Evolutionary conservation across 1,284 basidiomycete species (phyloP).

Genomic region (Cutaneotrichosporon cavernicola): DNA sequence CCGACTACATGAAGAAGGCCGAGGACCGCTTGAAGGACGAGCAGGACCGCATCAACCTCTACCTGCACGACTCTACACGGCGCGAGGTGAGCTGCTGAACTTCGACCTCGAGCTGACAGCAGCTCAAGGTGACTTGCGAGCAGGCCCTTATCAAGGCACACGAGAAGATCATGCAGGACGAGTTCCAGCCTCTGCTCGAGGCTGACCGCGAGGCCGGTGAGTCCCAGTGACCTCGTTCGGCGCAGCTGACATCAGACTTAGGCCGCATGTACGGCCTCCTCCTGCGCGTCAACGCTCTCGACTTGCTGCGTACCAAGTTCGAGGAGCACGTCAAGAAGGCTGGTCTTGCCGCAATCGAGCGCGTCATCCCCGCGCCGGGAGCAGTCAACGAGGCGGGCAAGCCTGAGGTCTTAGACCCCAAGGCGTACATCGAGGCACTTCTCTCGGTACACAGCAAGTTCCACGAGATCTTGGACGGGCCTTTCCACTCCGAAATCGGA

Average conservation of each 20-base stretch:
- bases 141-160: constrained; percentile 88
- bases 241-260: constrained; percentile 60
- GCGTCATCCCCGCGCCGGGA: constrained; percentile 61
- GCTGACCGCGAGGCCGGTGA: constrained; percentile 78
- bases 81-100: constrained; percentile 58
- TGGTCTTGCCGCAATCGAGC: constrained; percentile 79
- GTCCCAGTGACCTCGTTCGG: constrained; percentile 17
- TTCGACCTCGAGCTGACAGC: constrained; percentile 14
- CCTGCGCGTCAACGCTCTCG: constrained; percentile 85
- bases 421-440: constrained; percentile 90
- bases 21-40: constrained; percentile 91
- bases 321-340: constrained; percentile 91
- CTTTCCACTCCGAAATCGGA: constrained; percentile 90
- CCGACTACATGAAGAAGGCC: constrained; percentile 96
- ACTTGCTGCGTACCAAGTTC: constrained; percentile 88
- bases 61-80: constrained; percentile 83
- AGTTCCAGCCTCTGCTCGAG: constrained; percentile 89
- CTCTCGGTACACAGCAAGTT: constrained; percentile 91
- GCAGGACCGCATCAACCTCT: constrained; percentile 91
- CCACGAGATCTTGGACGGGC: constrained; percentile 81
- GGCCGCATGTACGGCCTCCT: constrained; percentile 93
- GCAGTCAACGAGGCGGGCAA: constrained; percentile 61
- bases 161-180: constrained; percentile 84
- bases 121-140: constrained; percentile 86
- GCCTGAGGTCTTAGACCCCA: constrained; percentile 70